Conservation (phyloP, 2,329 filamentous ascomycete species). For the Colletotrichum neosansevieriae region DNA sequence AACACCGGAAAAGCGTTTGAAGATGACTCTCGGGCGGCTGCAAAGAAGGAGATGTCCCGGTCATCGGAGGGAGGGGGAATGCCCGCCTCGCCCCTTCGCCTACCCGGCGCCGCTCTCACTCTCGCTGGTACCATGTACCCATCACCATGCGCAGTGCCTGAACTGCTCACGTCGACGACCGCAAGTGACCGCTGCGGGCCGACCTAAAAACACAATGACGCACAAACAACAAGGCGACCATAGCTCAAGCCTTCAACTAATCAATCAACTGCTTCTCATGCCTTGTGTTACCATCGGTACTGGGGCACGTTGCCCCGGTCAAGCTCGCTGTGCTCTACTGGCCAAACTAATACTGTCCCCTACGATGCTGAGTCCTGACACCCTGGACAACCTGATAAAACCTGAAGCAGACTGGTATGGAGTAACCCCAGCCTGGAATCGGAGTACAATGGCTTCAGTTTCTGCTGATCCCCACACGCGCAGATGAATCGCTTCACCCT, state of each 20-base stretch:
- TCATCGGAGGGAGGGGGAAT: background rate
- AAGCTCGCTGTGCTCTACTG: conserved; percentile 11
- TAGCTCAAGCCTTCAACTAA: conserved; percentile 35
- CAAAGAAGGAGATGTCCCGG: background rate
- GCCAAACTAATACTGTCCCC: conserved; percentile 3
- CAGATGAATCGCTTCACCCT: conserved; percentile 27
- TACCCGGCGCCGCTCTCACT: conserved; percentile 16
- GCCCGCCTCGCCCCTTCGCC: conserved; percentile 11
- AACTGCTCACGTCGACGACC: conserved; percentile 15
- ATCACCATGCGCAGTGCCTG: conserved; percentile 6
- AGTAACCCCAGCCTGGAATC: conserved; percentile 1
- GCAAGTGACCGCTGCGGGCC: conserved; percentile 30
- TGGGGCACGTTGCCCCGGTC: conserved; percentile 21
- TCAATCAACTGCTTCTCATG: conserved; percentile 28
- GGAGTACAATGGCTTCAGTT: conserved; percentile 36
- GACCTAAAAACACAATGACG: conserved; percentile 24
- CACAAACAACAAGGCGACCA: conserved; percentile 33
- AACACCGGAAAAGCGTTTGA: conserved; percentile 10
- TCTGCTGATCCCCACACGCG: conserved; percentile 32
- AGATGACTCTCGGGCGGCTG: background rate
- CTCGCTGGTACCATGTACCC: conserved; percentile 26
- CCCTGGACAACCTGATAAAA: conserved; percentile 20
- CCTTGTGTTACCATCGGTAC: conserved; percentile 27
- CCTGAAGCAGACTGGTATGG: conserved; percentile 13
- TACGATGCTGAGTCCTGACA: conserved; percentile 18